Evolutionary conservation across 805 yeast species (phyloP).

Genomic region (Candida morakotiae): DNA sequence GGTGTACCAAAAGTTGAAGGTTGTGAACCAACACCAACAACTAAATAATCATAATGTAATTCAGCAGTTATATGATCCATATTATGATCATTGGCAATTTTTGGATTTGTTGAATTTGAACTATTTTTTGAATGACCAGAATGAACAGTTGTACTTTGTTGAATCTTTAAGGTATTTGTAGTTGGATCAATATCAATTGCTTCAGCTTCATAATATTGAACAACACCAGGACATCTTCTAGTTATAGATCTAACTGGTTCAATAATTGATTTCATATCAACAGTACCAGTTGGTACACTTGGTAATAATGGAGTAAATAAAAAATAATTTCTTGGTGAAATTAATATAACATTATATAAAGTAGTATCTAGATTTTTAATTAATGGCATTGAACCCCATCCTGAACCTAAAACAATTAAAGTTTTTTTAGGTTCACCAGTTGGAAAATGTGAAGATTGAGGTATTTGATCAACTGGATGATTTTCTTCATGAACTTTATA

Average conservation of each 20-base stretch:
- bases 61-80: slow-evolving; percentile 42
- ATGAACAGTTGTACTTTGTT: slow-evolving; percentile 53
- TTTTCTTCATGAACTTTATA: slow-evolving; percentile 62
- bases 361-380: slow-evolving; percentile 82
- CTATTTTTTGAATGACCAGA: slow-evolving; percentile 52
- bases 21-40: slow-evolving; percentile 91
- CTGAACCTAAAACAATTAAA: slow-evolving; percentile 78
- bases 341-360: slow-evolving; percentile 80
- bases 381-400: slow-evolving; percentile 91
- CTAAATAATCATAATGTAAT: slow-evolving; percentile 73
- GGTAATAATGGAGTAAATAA: slow-evolving; percentile 95
- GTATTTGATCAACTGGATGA: slow-evolving; percentile 55
- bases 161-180: slow-evolving; percentile 59
- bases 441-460: slow-evolving; percentile 51
- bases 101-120: slow-evolving; percentile 38
- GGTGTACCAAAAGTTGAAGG: slow-evolving; percentile 94
- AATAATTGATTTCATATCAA: slow-evolving; percentile 84
- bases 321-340: slow-evolving; percentile 93
- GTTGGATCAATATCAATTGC: slow-evolving; percentile 78
- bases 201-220: slow-evolving; percentile 82
- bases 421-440: slow-evolving; percentile 65
- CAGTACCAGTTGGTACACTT: slow-evolving; percentile 90
- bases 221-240: slow-evolving; percentile 73
- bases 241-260: slow-evolving; percentile 90
- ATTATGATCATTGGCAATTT: slow-evolving; percentile 35